These are phyloP conservation scores for Lepidium aucheri DNA, from an alignment of 345 rosid species.

Conservation along the genomic window DNA sequence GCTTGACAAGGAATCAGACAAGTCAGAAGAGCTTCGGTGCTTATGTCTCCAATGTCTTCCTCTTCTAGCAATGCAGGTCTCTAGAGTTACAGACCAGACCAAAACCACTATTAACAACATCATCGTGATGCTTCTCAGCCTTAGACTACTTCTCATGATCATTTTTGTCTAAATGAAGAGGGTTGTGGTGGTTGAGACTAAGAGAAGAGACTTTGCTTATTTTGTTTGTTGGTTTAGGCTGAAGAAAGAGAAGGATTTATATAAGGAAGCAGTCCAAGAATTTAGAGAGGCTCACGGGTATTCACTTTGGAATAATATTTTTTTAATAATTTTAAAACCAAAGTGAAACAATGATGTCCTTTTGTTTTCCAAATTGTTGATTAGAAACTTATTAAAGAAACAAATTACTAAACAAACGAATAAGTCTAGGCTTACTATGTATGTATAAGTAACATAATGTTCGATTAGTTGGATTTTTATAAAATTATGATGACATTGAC, in stretches of 20 bases:
- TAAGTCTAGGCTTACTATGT: not conserved
- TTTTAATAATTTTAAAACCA: not conserved
- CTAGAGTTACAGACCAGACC: conserved; percentile 59
- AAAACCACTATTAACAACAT: conserved; percentile 45
- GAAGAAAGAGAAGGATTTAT: conserved; percentile 29
- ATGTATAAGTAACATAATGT: not conserved
- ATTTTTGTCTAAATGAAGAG: conserved; percentile 1
- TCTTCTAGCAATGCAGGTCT: conserved; percentile 77
- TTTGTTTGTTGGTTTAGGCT: not conserved
- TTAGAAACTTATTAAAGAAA: not conserved
- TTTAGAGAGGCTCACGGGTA: conserved; percentile 33
- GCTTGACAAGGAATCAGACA: conserved; percentile 39
- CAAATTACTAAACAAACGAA: not conserved
- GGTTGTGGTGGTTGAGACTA: conserved; percentile 7
- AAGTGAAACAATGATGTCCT: not conserved
- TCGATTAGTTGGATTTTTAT: conserved; percentile 5
- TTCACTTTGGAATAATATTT: not conserved
- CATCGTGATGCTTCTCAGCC: conserved; percentile 46
- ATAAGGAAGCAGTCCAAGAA: conserved; percentile 36
- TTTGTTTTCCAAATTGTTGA: not conserved
- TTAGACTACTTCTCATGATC: conserved; percentile 31
- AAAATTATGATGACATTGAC: conserved; percentile 9
- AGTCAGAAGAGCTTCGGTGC: conserved; percentile 26
- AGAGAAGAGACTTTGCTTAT: conserved; percentile 1
- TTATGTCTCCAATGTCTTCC: conserved; percentile 72